Evolutionary conservation across 1,284 basidiomycete genomes (phyloP).

Genomic region (Austroboletus niveus): DNA sequence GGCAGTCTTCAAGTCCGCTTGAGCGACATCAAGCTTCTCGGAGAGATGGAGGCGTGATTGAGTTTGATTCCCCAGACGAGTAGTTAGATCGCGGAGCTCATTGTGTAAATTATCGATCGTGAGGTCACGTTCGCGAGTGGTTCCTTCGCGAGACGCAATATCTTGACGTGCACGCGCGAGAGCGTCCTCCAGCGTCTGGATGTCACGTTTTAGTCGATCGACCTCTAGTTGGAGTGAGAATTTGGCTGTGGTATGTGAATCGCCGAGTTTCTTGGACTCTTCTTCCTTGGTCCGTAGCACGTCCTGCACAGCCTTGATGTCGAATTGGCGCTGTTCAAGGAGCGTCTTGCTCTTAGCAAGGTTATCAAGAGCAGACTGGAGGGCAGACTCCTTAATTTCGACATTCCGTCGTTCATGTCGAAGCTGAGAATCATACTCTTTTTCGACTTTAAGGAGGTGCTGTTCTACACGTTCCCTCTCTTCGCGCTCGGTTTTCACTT

Average conservation of each 20-base stretch:
- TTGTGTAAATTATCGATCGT: slow-evolving; percentile 61
- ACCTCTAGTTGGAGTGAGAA: slow-evolving; percentile 91
- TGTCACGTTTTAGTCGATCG: slow-evolving; percentile 84
- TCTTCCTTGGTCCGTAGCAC: slow-evolving; percentile 65
- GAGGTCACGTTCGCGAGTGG: slow-evolving; percentile 31
- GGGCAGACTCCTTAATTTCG: slow-evolving; percentile 65
- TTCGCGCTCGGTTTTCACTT: slow-evolving; percentile 57
- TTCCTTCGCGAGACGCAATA: slow-evolving; percentile 51
- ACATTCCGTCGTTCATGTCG: slow-evolving; percentile 58
- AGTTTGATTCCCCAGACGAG: slow-evolving; percentile 76
- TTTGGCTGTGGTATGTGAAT: slow-evolving; percentile 76
- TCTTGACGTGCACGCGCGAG: slow-evolving; percentile 73
- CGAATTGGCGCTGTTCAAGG: slow-evolving; percentile 66
- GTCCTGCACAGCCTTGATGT: slow-evolving; percentile 72
- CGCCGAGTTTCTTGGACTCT: slow-evolving; percentile 61
- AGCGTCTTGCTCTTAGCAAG: slow-evolving; percentile 59
- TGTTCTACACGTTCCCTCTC: slow-evolving; percentile 54
- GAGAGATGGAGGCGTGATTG: slow-evolving; percentile 81
- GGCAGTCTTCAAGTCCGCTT: slow-evolving; percentile 57
- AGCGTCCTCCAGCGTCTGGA: slow-evolving; percentile 80
- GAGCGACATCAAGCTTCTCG: slow-evolving; percentile 80
- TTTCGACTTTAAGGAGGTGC: slow-evolving; percentile 53
- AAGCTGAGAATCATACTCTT: slow-evolving; percentile 57
- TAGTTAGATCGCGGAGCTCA: slow-evolving; percentile 76
- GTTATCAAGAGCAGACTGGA: slow-evolving; percentile 60